phyloP scores from a whole-genome alignment of 352 stramenopile species.

The Pythium utonaiense region DNA sequence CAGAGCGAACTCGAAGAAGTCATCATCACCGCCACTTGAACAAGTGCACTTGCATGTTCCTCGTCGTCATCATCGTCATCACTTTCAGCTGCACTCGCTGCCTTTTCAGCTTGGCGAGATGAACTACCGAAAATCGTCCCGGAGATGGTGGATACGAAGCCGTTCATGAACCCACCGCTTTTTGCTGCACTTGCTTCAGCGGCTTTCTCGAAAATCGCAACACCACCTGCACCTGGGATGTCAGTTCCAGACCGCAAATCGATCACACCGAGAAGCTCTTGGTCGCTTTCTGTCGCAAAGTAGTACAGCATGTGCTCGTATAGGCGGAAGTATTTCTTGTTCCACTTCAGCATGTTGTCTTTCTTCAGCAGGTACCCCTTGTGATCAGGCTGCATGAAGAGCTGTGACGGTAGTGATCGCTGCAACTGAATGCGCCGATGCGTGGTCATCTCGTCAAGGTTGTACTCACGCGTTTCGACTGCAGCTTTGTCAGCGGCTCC shows the following conservation, averaged over 20 bases:
- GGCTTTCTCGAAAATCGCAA: constrained; percentile 83
- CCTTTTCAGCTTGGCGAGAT: constrained; percentile 43
- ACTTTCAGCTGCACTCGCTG: constrained; percentile 30
- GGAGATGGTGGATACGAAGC: constrained; percentile 77
- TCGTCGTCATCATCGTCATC: constrained; percentile 55
- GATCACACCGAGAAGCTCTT: constrained; percentile 82
- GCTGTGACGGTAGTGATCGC: constrained; percentile 69
- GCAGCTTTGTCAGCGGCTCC: constrained; percentile 70
- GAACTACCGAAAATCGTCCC: constrained; percentile 67
- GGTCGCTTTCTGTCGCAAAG: constrained; percentile 80
- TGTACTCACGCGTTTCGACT: constrained; percentile 85
- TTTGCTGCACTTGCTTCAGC: constrained; percentile 41
- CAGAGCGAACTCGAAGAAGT: constrained; percentile 61
- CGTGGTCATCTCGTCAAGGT: constrained; percentile 83
- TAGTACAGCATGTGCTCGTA: constrained; percentile 89
- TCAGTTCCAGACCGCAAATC: constrained; percentile 68
- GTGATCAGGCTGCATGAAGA: constrained; percentile 76
- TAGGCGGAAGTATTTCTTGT: constrained; percentile 85
- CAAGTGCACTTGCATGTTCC: constrained; percentile 47
- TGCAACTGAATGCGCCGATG: constrained; percentile 78
- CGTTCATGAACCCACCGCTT: constrained; percentile 68
- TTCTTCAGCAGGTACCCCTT: constrained; percentile 85
- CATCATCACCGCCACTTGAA: constrained; percentile 68
- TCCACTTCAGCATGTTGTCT: constrained; percentile 88
- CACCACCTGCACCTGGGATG: constrained; percentile 62